Conservation (phyloP, 73 alveolate species). For the Paramecium primaurelia region DNA sequence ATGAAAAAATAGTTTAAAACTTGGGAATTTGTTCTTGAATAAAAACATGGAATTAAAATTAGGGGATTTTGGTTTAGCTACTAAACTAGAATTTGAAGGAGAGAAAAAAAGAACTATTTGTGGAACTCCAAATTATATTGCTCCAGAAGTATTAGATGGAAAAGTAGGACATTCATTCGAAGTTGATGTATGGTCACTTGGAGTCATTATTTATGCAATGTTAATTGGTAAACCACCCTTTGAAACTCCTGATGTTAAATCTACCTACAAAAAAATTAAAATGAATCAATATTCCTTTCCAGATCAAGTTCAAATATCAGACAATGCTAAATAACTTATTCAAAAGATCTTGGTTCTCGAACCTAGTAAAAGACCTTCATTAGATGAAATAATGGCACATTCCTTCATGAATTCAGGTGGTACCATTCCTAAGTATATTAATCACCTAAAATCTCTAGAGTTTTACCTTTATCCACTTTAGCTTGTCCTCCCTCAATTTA, state of each 20-base stretch:
- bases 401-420: slow-evolving; percentile 68
- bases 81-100: slow-evolving; percentile 93
- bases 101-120: slow-evolving; percentile 90
- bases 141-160: slow-evolving; percentile 87
- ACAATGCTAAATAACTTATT: slow-evolving; percentile 87
- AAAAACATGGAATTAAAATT: slow-evolving; percentile 80
- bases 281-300: slow-evolving; percentile 86
- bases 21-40: slow-evolving; percentile 84
- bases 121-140: slow-evolving; percentile 94
- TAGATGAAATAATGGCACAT: slow-evolving; percentile 66
- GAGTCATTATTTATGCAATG: slow-evolving; percentile 79
- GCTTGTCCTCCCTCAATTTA: slow-evolving; percentile 93
- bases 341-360: slow-evolving; percentile 80
- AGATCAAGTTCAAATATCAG: slow-evolving; percentile 86
- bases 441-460: neutral
- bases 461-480: slow-evolving; percentile 90
- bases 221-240: slow-evolving; percentile 82
- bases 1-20: slow-evolving; percentile 74
- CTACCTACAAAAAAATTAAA: slow-evolving; percentile 90
- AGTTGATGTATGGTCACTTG: slow-evolving; percentile 87
- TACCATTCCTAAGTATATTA: slow-evolving; percentile 82
- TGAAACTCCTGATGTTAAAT: slow-evolving; percentile 90
- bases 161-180: slow-evolving; percentile 77
- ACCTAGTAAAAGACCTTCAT: slow-evolving; percentile 72
- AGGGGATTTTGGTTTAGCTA: slow-evolving; percentile 96